Conservation (phyloP, 306 rosid genomes). For the Amphicarpaea edgeworthii region DNA sequence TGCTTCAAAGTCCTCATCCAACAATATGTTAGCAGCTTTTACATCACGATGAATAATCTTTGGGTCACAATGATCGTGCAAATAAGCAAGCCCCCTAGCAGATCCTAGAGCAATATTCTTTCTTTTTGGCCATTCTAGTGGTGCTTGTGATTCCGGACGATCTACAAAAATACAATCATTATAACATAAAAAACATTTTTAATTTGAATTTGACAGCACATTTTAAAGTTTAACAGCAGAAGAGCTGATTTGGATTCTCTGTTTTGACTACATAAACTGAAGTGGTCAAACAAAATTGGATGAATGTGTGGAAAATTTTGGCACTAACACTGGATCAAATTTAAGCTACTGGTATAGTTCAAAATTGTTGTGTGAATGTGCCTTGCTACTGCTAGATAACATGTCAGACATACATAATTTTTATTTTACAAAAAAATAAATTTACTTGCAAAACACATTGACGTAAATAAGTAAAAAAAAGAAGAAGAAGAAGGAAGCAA, state of each 20-base stretch:
- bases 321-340: background rate
- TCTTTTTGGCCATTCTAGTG: slow-evolving; percentile 76
- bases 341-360: slow-evolving; percentile 18
- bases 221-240: background rate
- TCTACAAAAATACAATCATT: slow-evolving; percentile 56
- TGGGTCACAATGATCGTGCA: slow-evolving; percentile 96
- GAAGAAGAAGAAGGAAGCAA: background rate
- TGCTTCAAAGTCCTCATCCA: slow-evolving; percentile 90
- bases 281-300: background rate
- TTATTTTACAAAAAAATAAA: slow-evolving; percentile 13
- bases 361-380: slow-evolving; percentile 2
- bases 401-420: slow-evolving; percentile 7
- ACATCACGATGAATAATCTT: slow-evolving; percentile 96
- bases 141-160: slow-evolving; percentile 56
- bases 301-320: background rate
- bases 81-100: slow-evolving; percentile 91
- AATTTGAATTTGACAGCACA: background rate
- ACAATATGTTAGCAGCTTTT: slow-evolving; percentile 91
- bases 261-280: background rate
- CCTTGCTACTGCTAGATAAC: slow-evolving; percentile 1
- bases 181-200: slow-evolving; percentile 9
- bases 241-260: background rate
- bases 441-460: background rate
- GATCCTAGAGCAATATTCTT: slow-evolving; percentile 79
- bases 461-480: slow-evolving; percentile 22